Base-by-base conservation (phyloP, 2,329 filamentous ascomycete genomes). In the Fonsecaea pedrosoi region DNA sequence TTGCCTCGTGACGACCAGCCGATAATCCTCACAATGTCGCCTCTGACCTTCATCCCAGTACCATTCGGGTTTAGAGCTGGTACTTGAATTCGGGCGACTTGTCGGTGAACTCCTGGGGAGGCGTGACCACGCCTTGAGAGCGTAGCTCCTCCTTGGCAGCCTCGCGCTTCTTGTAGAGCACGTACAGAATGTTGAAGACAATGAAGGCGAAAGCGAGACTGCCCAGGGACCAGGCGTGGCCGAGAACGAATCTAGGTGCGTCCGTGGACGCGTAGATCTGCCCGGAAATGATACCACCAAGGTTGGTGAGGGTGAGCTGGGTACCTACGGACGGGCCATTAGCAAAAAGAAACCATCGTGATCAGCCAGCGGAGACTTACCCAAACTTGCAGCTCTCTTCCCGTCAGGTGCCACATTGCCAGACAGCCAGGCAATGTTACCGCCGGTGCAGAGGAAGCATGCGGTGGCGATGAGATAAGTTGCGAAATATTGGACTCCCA, bases 271-370 rank as follows among this genome's bases (percentile, higher is more conserved):
- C 62, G 35, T 70, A 70, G 37, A 70, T 70, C 18, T 70, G 69
- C 9, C 69, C 69, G n/a, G 65, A 68, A 25, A 92, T 89, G 70
- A 92, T 70, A 21, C 58, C 62, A 1, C 65, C 61, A 8, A 67
- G 62, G 42, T 67, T 65, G n/a, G 62, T 69, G 18, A 69, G 55
- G 9, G 67, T 69, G 15, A 69, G 55, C 38, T 69, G 64, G 13
- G 55, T 73, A 1, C 67, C 66, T 68, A 21, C 3, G 6, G 42
- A 50, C 13, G 6, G 5, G 7, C 30, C 12, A 30, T 54, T 18
- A 60, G 35, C 9, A 18, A 15, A 30, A 3, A 4, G 15, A 32
- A 32, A 42, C 18, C 32, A 10, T 25, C 35, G 18, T 34, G n/a
- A 18, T 34, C 5, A 54, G 32, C 4, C 21, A 56, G 32, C 45